Conservation (phyloP, 768 basidiomycete genomes). For the Boletus barrowsii region DNA sequence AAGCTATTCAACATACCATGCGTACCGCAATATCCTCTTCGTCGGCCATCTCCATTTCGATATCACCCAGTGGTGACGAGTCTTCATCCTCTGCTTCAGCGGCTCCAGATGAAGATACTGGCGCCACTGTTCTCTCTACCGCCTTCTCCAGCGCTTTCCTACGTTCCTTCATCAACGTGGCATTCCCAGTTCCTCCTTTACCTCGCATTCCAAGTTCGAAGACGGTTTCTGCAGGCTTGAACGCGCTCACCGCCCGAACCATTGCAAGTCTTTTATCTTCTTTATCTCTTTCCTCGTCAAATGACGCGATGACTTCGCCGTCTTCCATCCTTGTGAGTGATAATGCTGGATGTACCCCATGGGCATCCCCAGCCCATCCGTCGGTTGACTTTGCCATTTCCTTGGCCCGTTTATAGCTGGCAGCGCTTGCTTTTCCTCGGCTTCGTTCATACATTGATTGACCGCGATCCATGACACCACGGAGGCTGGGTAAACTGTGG, state of each 20-base stretch:
- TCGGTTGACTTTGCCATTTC: slow-evolving; percentile 67
- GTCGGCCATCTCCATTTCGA: slow-evolving; percentile 66
- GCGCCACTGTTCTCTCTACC: slow-evolving; percentile 42
- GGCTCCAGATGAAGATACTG: slow-evolving; percentile 28
- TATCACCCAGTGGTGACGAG: slow-evolving; percentile 24
- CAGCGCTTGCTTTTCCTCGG: slow-evolving; percentile 83
- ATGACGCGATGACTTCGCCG: slow-evolving; percentile 10
- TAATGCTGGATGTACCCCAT: slow-evolving; percentile 69
- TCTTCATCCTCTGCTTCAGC: slow-evolving; percentile 36
- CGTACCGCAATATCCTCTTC: slow-evolving; percentile 73
- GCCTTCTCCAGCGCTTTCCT: slow-evolving; percentile 74
- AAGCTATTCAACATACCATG: slow-evolving; percentile 1
- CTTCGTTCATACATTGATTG: slow-evolving; percentile 94
- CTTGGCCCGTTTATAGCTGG: slow-evolving; percentile 87
- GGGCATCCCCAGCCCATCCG: slow-evolving; percentile 63
- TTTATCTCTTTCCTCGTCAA: slow-evolving; percentile 36
- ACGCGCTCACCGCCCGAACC: slow-evolving; percentile 72
- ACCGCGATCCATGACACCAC: slow-evolving; percentile 84
- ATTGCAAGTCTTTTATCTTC: slow-evolving; percentile 58
- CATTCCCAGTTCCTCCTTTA: slow-evolving; percentile 50
- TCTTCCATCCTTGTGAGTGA: slow-evolving; percentile 35
- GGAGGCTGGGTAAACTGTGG: slow-evolving; percentile 60
- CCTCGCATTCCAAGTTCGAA: slow-evolving; percentile 85
- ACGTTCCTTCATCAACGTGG: slow-evolving; percentile 84
- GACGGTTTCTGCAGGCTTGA: slow-evolving; percentile 85